phyloP scores from a whole-genome alignment of 106 monocot genomes.

The Allium fistulosum region DNA sequence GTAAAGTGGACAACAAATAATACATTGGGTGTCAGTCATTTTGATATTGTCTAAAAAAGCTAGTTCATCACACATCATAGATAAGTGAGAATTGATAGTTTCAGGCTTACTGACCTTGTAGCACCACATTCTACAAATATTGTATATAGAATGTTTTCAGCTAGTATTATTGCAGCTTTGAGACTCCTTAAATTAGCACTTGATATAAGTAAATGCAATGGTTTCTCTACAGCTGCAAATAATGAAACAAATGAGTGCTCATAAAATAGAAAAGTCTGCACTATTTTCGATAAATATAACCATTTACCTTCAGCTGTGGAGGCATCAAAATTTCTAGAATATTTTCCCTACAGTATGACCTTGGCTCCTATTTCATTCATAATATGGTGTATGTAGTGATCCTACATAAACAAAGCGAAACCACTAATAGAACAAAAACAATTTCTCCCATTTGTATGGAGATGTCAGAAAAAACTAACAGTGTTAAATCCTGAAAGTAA shows the following conservation, averaged over 20 bases:
- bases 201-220: conserved; percentile 75
- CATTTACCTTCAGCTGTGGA: conserved; percentile 42
- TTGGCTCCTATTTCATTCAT: conserved; percentile 99
- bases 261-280: not conserved
- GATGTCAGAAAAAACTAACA: conserved; percentile 87
- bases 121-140: conserved; percentile 77
- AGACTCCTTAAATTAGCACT: conserved; percentile 62
- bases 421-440: conserved; percentile 93
- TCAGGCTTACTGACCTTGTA: conserved; percentile 50
- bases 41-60: too few relatives aligned
- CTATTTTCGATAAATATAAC: not conserved
- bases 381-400: conserved; percentile 99
- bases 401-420: conserved; percentile 88
- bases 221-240: conserved; percentile 46
- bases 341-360: conserved; percentile 65
- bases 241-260: conserved; percentile 4
- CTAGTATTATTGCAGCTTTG: conserved; percentile 71
- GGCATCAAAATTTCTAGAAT: conserved; percentile 37
- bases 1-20: too few relatives aligned
- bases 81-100: too few relatives aligned
- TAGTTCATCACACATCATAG: too few relatives aligned
- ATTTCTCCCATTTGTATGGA: conserved; percentile 85
- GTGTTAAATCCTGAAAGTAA: conserved; percentile 52
- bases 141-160: conserved; percentile 92
- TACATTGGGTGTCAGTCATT: too few relatives aligned